These are phyloP conservation scores for Chrysosporium keratinophilum DNA, from an alignment of 2,329 filamentous ascomycete species.

Conservation along the genomic window DNA sequence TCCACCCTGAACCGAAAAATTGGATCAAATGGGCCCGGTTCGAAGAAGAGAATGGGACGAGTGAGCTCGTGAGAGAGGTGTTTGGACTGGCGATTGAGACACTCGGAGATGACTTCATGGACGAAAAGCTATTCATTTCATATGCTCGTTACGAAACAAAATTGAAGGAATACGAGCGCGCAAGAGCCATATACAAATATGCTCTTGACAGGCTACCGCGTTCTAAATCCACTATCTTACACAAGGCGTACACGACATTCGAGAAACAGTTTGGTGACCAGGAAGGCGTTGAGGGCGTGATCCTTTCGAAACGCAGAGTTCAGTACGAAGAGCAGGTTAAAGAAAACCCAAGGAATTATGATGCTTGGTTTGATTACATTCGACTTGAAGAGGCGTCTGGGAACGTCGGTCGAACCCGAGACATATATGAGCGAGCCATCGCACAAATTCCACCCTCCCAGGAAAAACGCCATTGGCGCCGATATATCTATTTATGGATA, in stretches of 20 bases:
- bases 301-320: slow-evolving; percentile 83
- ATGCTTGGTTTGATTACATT: slow-evolving; percentile 93
- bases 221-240: slow-evolving; percentile 70
- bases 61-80: slow-evolving; percentile 81
- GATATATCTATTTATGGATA: slow-evolving; percentile 96
- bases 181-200: slow-evolving; percentile 92
- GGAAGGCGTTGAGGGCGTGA: slow-evolving; percentile 89
- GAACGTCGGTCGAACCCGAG: slow-evolving; percentile 71
- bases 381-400: slow-evolving; percentile 77
- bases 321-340: slow-evolving; percentile 92
- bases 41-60: slow-evolving; percentile 89
- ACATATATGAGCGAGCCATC: slow-evolving; percentile 91
- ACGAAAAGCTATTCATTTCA: slow-evolving; percentile 88
- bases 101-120: slow-evolving; percentile 86
- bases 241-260: slow-evolving; percentile 93
- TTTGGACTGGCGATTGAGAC: slow-evolving; percentile 82
- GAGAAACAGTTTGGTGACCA: slow-evolving; percentile 95
- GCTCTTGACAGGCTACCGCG: slow-evolving; percentile 83
- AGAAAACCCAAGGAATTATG: slow-evolving; percentile 92
- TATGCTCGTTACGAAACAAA: slow-evolving; percentile 94
- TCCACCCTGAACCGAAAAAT: slow-evolving; percentile 88
- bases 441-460: slow-evolving; percentile 89
- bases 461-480: slow-evolving; percentile 92
- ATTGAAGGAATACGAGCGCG: slow-evolving; percentile 87
- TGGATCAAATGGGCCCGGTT: slow-evolving; percentile 99